Evolutionary conservation across 208 protist species (phyloP).

Genomic region (Novymonas esmeraldas): DNA sequence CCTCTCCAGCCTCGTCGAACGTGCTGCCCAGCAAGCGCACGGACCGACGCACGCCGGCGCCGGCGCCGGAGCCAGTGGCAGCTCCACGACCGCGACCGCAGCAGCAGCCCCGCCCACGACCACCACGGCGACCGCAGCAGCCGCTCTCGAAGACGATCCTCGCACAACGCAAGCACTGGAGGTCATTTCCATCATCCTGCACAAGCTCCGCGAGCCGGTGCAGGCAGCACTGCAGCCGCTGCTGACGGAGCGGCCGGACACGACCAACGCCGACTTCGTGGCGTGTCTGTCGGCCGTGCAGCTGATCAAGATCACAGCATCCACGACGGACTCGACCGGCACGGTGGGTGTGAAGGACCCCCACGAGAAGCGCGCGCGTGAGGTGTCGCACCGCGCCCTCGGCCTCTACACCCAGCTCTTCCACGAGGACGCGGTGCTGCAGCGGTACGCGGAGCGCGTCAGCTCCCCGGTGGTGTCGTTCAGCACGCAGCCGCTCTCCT

Average conservation of each 20-base stretch:
- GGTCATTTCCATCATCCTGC: constrained; percentile 17
- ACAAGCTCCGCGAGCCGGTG: constrained; percentile 20
- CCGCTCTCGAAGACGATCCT: constrained; percentile 14
- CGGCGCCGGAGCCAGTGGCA: background rate
- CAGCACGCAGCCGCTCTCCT: constrained; percentile 25
- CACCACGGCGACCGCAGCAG: background rate
- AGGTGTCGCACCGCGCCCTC: constrained; percentile 25
- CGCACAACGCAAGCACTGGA: constrained; percentile 19
- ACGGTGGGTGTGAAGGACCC: constrained; percentile 14
- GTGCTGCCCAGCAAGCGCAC: constrained; percentile 1
- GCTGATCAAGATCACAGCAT: constrained; percentile 34
- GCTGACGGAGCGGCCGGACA: constrained; percentile 22
- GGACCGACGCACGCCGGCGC: background rate
- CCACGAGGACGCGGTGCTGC: constrained; percentile 27
- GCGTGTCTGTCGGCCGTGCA: constrained; percentile 44
- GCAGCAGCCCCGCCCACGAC: background rate
- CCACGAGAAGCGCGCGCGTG: constrained; percentile 23
- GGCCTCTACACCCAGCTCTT: constrained; percentile 25
- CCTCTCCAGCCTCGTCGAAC: constrained; percentile 15
- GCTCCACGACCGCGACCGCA: background rate
- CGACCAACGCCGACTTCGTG: constrained; percentile 38
- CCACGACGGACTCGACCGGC: background rate
- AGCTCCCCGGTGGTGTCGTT: constrained; percentile 16
- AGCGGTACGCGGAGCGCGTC: constrained; percentile 28
- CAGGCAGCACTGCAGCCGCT: constrained; percentile 19